Evolutionary conservation across 73 alveolate species (phyloP).

Genomic region (Vitrella brassicaformis): DNA sequence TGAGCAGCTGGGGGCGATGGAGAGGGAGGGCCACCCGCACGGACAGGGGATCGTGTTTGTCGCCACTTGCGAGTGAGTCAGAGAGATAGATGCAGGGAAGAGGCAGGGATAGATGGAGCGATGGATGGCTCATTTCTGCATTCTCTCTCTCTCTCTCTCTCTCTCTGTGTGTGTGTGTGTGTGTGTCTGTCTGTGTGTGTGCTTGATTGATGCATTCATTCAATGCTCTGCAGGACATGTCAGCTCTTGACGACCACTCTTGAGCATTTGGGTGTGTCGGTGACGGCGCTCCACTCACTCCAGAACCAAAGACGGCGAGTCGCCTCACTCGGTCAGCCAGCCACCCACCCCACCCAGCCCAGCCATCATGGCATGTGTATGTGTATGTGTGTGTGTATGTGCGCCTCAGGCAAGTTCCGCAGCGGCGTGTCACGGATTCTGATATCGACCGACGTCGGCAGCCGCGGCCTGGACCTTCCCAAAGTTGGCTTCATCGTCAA

Average conservation of each 20-base stretch:
- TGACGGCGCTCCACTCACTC: background rate
- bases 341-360: too few species aligned
- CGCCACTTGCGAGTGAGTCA: too few species aligned
- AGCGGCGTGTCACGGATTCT: background rate
- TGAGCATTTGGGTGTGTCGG: background rate
- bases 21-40: too few species aligned
- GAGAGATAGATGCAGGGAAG: too few species aligned
- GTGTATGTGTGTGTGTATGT: too few species aligned
- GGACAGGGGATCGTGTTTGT: too few species aligned
- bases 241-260: background rate
- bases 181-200: background rate
- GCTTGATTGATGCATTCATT: background rate
- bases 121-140: background rate
- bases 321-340: background rate
- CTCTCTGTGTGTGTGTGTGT: background rate
- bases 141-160: background rate
- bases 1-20: too few species aligned
- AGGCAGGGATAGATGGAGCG: too few species aligned
- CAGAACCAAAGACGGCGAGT: background rate
- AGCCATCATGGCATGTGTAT: too few species aligned
- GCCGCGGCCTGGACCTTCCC: background rate
- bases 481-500: background rate
- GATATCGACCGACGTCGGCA: background rate
- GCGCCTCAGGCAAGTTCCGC: background rate
- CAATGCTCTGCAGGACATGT: background rate